Percentiles rank a stretch among this genome's conserved stretches.
These are phyloP conservation scores for Usnea hakonensis DNA, from an alignment of 495 filamentous ascomycete species.

Conservation along the genomic window DNA sequence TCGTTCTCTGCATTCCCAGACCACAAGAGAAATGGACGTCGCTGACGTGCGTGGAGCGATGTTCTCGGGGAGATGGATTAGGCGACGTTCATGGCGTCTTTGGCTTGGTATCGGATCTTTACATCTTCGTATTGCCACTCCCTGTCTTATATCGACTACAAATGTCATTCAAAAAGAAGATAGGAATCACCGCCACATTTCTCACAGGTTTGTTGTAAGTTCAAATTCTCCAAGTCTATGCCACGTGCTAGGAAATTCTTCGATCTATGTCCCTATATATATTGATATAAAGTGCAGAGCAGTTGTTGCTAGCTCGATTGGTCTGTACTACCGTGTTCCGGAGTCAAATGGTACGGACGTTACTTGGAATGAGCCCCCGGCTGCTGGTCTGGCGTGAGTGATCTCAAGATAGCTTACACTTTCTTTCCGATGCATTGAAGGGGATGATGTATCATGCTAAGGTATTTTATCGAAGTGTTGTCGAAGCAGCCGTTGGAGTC, in stretches of 20 bases:
- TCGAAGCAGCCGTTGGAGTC: background rate
- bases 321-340: background rate
- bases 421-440: background rate
- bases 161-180: conserved; percentile 13
- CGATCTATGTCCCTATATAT: background rate
- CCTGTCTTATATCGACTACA: conserved; percentile 20
- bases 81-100: conserved; percentile 12
- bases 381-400: background rate
- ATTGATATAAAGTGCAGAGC: background rate
- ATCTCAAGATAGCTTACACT: background rate
- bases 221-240: background rate
- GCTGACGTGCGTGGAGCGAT: background rate
- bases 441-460: background rate
- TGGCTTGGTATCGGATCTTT: conserved; percentile 23
- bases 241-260: background rate
- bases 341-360: background rate
- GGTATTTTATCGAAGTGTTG: background rate
- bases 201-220: conserved; percentile 22
- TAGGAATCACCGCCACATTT: conserved; percentile 19
- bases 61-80: background rate
- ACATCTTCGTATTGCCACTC: conserved; percentile 23
- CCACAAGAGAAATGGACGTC: background rate
- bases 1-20: conserved; percentile 12
- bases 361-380: background rate
- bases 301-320: background rate